phyloP scores from a whole-genome alignment of 2,329 filamentous ascomycete species.

The Penicillium sp. region DNA sequence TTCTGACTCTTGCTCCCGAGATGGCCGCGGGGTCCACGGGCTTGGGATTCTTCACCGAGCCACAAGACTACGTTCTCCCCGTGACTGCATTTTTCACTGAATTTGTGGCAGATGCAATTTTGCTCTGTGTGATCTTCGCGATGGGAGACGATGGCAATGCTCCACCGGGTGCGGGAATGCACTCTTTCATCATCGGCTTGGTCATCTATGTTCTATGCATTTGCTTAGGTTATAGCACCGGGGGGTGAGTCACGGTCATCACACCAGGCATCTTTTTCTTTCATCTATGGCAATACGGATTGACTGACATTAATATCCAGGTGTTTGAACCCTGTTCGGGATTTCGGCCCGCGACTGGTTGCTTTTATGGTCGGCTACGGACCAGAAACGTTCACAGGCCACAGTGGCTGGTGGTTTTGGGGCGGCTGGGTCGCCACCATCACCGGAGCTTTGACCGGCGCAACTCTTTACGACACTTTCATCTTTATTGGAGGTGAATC shows the following conservation, averaged over 20 bases:
- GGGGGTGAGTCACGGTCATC: conserved; percentile 17
- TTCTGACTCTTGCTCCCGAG: conserved; percentile 10
- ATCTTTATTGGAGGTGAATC: conserved; percentile 38
- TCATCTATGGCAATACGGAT: no score
- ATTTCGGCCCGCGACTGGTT: conserved; percentile 32
- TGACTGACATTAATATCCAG: conserved; percentile 5
- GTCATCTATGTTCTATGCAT: conserved; percentile 13
- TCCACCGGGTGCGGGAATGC: conserved; percentile 41
- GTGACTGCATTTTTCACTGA: conserved; percentile 34
- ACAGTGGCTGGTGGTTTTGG: conserved; percentile 30
- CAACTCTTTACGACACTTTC: conserved; percentile 29
- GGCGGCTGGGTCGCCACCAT: conserved; percentile 21
- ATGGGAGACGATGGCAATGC: conserved; percentile 41
- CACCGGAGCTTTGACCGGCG: conserved; percentile 28
- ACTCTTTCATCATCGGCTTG: conserved; percentile 25
- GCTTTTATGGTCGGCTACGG: conserved; percentile 31
- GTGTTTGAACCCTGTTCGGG: conserved; percentile 32
- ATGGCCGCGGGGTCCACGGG: not conserved
- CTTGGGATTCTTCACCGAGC: conserved; percentile 2
- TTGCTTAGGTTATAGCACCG: conserved; percentile 32
- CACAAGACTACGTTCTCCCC: conserved; percentile 3
- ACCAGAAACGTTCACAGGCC: conserved; percentile 18
- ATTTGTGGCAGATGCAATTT: conserved; percentile 30
- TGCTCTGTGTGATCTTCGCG: conserved; percentile 30
- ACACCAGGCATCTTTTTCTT: no score